Conservation (phyloP, 2,329 filamentous ascomycete species). For the Alternaria brassicicola region DNA sequence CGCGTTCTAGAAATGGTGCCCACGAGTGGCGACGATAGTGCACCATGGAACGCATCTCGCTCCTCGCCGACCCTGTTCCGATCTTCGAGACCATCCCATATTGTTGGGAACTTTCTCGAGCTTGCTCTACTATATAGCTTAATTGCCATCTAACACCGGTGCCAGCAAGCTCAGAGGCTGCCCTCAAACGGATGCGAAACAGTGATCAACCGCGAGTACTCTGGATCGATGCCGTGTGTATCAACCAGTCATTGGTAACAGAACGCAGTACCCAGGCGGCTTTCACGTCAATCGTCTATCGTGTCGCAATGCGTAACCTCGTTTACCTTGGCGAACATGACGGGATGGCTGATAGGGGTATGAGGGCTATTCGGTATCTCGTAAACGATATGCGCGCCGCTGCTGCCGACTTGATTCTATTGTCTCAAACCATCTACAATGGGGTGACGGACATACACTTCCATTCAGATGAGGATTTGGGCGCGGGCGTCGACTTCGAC, state of each 20-base stretch:
- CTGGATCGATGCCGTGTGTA: not conserved
- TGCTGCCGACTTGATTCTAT: rapidly evolving
- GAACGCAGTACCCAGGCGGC: not conserved
- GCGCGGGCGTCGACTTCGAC: rapidly evolving
- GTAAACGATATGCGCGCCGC: rapidly evolving
- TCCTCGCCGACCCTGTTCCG: rapidly evolving
- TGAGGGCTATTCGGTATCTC: not conserved
- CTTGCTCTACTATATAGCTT: not conserved
- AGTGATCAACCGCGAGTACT: not conserved
- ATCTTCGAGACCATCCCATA: not conserved
- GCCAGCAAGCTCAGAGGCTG: not conserved
- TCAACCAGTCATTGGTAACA: not conserved
- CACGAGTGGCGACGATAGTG: not conserved
- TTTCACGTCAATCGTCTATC: rapidly evolving
- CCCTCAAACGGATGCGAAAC: not conserved
- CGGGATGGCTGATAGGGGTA: not conserved
- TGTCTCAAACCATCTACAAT: rapidly evolving
- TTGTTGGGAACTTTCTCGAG: not conserved
- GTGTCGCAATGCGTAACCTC: not conserved
- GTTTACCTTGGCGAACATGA: not conserved
- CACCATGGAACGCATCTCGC: not conserved
- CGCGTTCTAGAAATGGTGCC: not conserved
- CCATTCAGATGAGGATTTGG: rapidly evolving
- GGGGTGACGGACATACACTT: rapidly evolving
- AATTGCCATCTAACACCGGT: rapidly evolving